These are phyloP conservation scores for Macrocybe gigantea DNA, from an alignment of 768 basidiomycete genomes.

Conservation along the genomic window DNA sequence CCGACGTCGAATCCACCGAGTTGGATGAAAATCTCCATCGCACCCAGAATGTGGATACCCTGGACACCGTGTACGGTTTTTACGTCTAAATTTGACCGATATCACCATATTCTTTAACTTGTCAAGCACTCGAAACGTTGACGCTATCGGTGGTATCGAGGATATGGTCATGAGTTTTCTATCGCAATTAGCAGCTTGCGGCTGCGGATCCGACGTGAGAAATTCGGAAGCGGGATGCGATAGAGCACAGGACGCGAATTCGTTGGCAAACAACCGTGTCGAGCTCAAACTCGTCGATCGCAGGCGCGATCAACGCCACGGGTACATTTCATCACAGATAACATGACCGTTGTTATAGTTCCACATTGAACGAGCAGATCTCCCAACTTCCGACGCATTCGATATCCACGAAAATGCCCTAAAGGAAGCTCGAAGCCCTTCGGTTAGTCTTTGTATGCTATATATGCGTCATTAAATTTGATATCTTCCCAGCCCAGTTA, in stretches of 20 bases:
- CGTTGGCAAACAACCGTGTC: conserved; percentile 21
- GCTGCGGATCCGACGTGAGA: too few relatives aligned
- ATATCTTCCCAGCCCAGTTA: conserved; percentile 49
- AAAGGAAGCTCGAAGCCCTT: conserved; percentile 33
- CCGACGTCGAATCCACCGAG: too few relatives aligned
- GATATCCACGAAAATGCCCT: conserved; percentile 28
- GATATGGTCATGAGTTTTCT: conserved; percentile 30
- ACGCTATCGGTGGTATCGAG: conserved; percentile 24
- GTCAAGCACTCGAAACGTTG: not conserved
- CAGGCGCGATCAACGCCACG: conserved; percentile 18
- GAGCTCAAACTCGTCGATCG: conserved; percentile 30
- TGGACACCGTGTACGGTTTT: too few relatives aligned
- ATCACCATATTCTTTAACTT: too few relatives aligned
- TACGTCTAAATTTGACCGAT: too few relatives aligned
- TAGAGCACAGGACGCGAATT: too few relatives aligned
- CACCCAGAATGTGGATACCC: too few relatives aligned
- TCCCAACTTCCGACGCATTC: conserved; percentile 18
- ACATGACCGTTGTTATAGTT: not conserved
- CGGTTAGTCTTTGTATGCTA: conserved; percentile 22
- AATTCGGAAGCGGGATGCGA: too few relatives aligned
- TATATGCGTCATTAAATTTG: conserved; percentile 3
- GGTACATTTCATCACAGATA: conserved; percentile 12
- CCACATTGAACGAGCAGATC: conserved; percentile 5
- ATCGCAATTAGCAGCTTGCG: conserved; percentile 18
- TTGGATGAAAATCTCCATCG: too few relatives aligned